phyloP scores from a whole-genome alignment of 1,139 yeast species.

The Sugiyamaella paludigena region DNA sequence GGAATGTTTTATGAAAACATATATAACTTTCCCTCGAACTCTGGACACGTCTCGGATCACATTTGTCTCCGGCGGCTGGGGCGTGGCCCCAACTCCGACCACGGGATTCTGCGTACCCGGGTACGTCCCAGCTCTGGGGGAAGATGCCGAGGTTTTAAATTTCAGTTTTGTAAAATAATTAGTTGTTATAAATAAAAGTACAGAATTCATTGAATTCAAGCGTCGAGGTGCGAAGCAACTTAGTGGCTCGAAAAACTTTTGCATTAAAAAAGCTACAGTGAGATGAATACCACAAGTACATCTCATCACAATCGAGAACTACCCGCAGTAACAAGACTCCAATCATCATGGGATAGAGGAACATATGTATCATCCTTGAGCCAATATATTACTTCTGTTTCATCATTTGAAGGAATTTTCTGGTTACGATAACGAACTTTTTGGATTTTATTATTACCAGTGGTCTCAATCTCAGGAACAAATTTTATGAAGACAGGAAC shows the following conservation, averaged over 20 bases:
- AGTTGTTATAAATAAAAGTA: neutral
- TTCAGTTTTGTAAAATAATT: neutral
- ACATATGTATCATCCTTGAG: conserved; percentile 56
- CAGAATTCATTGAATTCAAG: too few relatives aligned
- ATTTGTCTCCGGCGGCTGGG: conserved; percentile 8
- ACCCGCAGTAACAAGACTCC: conserved; percentile 44
- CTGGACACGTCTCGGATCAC: neutral
- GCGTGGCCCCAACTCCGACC: conserved; percentile 6
- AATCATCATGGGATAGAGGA: conserved; percentile 55
- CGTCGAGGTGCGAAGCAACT: too few relatives aligned
- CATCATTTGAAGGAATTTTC: conserved; percentile 63
- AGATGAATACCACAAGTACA: too few relatives aligned
- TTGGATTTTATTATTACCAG: conserved; percentile 85
- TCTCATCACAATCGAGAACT: conserved; percentile 19
- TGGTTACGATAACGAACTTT: conserved; percentile 77
- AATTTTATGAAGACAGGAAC: conserved; percentile 80
- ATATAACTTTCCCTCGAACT: neutral
- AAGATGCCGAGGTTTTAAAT: too few relatives aligned
- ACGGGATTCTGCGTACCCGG: neutral
- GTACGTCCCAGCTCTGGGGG: neutral
- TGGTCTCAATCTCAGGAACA: conserved; percentile 57
- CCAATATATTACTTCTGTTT: conserved; percentile 68
- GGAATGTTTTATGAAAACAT: neutral
- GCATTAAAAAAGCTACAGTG: too few relatives aligned
- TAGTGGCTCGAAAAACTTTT: too few relatives aligned